phyloP scores from a whole-genome alignment of 257 asterid species.

The Plantago elongata region DNA sequence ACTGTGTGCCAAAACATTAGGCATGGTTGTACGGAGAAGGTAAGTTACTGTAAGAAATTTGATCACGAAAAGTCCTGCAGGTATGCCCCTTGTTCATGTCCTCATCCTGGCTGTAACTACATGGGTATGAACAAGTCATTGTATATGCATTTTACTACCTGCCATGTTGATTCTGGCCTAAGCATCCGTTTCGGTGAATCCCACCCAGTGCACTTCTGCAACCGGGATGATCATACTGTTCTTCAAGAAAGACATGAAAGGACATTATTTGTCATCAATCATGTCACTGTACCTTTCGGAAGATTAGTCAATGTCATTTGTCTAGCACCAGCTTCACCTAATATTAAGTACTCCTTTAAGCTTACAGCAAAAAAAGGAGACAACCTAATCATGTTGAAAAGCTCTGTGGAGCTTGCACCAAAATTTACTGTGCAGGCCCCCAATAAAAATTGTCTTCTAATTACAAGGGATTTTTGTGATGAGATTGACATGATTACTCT shows the following conservation, averaged over 20 bases:
- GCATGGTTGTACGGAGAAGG: constrained; percentile 47
- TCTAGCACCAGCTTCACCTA: constrained; percentile 33
- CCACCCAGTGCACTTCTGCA: constrained; percentile 8
- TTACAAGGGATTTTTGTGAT: constrained; percentile 34
- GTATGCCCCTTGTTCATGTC: constrained; percentile 51
- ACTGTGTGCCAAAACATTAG: constrained; percentile 35
- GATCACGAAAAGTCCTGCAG: constrained; percentile 55
- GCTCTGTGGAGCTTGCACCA: constrained; percentile 30
- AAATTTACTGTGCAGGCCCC: constrained; percentile 27
- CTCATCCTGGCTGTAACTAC: constrained; percentile 31
- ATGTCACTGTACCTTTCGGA: constrained; percentile 30
- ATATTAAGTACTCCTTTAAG: constrained; percentile 28
- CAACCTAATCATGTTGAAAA: constrained; percentile 33
- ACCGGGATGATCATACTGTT: constrained; percentile 23
- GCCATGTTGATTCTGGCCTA: constrained; percentile 17
- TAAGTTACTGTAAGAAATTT: constrained; percentile 33
- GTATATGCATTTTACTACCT: constrained; percentile 34
- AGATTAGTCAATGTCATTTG: constrained; percentile 38
- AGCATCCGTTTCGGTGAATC: too few relatives aligned
- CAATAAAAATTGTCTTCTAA: constrained; percentile 33
- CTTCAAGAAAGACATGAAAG: constrained; percentile 33
- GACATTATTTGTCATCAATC: constrained; percentile 42
- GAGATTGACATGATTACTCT: constrained; percentile 23
- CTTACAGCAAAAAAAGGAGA: constrained; percentile 38
- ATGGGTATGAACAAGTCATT: constrained; percentile 23